Evolutionary conservation across 2,329 filamentous ascomycete species (phyloP).

Genomic region (Ophiocordyceps camponoti-rufipedis): DNA sequence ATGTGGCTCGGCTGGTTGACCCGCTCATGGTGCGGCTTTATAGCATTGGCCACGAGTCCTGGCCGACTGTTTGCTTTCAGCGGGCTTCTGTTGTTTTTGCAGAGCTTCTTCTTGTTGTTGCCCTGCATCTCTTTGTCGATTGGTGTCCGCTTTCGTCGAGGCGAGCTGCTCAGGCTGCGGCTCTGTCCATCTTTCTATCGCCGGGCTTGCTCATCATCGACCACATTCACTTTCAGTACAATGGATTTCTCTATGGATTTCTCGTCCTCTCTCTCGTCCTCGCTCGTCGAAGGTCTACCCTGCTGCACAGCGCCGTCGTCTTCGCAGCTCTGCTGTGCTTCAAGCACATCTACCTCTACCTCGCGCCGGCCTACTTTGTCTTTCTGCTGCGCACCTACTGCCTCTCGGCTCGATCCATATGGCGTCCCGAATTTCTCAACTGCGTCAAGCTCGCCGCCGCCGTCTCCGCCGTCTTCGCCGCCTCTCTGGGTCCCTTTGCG

Average conservation of each 20-base stretch:
- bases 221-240: conserved; percentile 98
- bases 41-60: conserved; percentile 74
- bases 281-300: conserved; percentile 54
- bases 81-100: conserved; percentile 70
- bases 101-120: conserved; percentile 69
- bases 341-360: conserved; percentile 96
- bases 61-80: conserved; percentile 90
- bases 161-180: conserved; percentile 65
- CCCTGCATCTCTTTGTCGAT: conserved; percentile 64
- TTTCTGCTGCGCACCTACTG: conserved; percentile 84
- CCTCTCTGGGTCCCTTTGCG: conserved; percentile 82
- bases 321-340: conserved; percentile 80
- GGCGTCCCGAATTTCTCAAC: conserved; percentile 61
- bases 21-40: conserved; percentile 65
- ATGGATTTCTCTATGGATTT: conserved; percentile 87
- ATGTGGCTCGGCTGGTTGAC: conserved; percentile 59
- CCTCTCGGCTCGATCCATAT: conserved; percentile 56
- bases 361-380: conserved; percentile 90
- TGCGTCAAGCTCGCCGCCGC: conserved; percentile 65
- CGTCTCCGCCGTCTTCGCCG: conserved; percentile 51
- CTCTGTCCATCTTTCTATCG: conserved; percentile 76
- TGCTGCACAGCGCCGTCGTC: conserved; percentile 60
- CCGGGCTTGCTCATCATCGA: conserved; percentile 93
- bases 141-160: conserved; percentile 47
- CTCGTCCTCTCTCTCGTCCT: conserved; percentile 74